Conservation (phyloP, 306 rosid genomes). For the Purshia tridentata region DNA sequence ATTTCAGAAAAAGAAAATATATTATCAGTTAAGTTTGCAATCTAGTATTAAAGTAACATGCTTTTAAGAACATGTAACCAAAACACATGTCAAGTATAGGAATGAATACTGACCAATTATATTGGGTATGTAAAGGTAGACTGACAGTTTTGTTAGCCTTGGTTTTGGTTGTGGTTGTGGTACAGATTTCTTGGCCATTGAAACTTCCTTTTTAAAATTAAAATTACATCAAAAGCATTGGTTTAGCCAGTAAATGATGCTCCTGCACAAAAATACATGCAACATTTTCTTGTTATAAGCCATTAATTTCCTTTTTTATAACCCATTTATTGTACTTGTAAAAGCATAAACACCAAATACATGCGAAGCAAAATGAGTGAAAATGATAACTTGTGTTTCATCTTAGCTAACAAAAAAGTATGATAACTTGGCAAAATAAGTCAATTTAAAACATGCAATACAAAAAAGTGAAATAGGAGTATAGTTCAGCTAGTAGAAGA, state of each 20-base stretch:
- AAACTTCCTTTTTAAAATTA: conserved; percentile 34
- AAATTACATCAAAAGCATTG: conserved; percentile 32
- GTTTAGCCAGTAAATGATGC: conserved; percentile 21
- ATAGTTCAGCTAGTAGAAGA: too few species aligned
- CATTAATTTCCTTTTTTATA: too few species aligned
- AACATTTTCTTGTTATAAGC: background rate
- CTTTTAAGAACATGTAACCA: background rate
- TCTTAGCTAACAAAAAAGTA: too few species aligned
- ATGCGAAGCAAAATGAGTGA: too few species aligned
- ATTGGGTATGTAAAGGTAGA: conserved; percentile 86
- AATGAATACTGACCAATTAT: conserved; percentile 70
- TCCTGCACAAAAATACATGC: background rate
- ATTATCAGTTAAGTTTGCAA: background rate
- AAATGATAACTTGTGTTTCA: too few species aligned
- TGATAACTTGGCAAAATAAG: too few species aligned
- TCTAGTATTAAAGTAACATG: background rate
- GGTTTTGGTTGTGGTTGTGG: conserved; percentile 50
- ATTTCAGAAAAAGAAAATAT: background rate
- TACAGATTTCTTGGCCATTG: conserved; percentile 69
- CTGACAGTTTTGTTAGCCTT: conserved; percentile 52
- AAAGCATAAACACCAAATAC: too few species aligned
- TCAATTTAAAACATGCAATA: too few species aligned
- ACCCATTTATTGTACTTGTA: too few species aligned
- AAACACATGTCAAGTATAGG: background rate
- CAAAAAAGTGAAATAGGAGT: too few species aligned